Evolutionary conservation across 371 early-diverging fungal species (phyloP).

Genomic region (Apophysomyces sp.): DNA sequence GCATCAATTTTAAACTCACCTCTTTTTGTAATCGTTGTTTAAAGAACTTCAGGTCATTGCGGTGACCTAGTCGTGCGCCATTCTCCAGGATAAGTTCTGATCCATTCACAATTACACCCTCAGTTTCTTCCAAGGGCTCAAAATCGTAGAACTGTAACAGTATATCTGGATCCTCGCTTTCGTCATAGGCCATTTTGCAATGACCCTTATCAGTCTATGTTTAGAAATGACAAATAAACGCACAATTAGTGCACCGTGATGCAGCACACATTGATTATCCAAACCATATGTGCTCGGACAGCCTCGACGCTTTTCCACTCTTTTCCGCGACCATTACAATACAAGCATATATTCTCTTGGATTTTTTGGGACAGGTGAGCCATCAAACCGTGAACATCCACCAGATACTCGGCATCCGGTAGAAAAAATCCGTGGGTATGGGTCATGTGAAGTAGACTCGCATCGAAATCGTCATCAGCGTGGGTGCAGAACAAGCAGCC

Average conservation of each 20-base stretch:
- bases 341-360: constrained; percentile 88
- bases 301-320: constrained; percentile 82
- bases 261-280: constrained; percentile 2
- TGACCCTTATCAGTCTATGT: constrained; percentile 86
- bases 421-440: constrained; percentile 90
- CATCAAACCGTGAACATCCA: constrained; percentile 84
- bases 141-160: constrained; percentile 90
- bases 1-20: too few species aligned
- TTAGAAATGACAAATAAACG: not conserved
- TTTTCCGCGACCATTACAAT: constrained; percentile 92
- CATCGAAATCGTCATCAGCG: constrained; percentile 61
- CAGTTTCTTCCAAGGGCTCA: constrained; percentile 41
- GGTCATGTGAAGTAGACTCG: constrained; percentile 92
- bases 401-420: constrained; percentile 92
- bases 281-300: constrained; percentile 92
- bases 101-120: constrained; percentile 44
- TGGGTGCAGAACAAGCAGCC: constrained; percentile 83
- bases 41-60: constrained; percentile 77
- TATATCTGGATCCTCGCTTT: constrained; percentile 85
- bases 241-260: not conserved
- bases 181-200: constrained; percentile 91
- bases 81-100: constrained; percentile 79
- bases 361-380: constrained; percentile 91
- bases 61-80: constrained; percentile 82
- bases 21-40: constrained; percentile 58